Evolutionary conservation across 371 early-diverging fungal genomes (phyloP).

Genomic region (Apophysomyces ossiformis): DNA sequence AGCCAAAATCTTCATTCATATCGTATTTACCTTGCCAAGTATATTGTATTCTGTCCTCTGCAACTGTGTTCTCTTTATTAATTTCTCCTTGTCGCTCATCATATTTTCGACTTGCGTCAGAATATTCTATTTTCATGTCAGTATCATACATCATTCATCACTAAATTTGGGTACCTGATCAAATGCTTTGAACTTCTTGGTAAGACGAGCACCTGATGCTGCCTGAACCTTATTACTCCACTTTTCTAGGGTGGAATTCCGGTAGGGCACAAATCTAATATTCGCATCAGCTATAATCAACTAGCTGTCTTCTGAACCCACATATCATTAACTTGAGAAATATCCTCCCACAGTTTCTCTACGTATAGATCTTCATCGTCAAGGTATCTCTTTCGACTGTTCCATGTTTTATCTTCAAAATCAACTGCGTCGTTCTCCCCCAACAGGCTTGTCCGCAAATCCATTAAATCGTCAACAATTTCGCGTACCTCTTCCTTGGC

Average conservation of each 20-base stretch:
- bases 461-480: constrained; percentile 53
- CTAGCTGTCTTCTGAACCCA: constrained; percentile 26
- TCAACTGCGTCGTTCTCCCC: constrained; percentile 43
- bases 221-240: constrained; percentile 91
- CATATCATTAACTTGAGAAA: constrained; percentile 60
- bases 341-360: constrained; percentile 65
- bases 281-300: background rate
- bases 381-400: constrained; percentile 50
- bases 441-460: constrained; percentile 39
- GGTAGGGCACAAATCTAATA: constrained; percentile 69
- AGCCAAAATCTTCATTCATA: background rate
- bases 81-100: constrained; percentile 72
- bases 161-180: constrained; percentile 65
- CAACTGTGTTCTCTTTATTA: constrained; percentile 86
- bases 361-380: constrained; percentile 64
- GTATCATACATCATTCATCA: background rate
- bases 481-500: constrained; percentile 43
- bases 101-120: constrained; percentile 80
- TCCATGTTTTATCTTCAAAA: constrained; percentile 26
- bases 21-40: constrained; percentile 51
- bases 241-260: constrained; percentile 87
- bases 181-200: constrained; percentile 93
- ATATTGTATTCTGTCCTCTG: constrained; percentile 73
- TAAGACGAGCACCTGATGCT: constrained; percentile 69
- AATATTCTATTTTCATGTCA: constrained; percentile 43